Evolutionary conservation across 2,329 filamentous ascomycete species (phyloP), one percentile per base, ranked within the genome.

Genomic region (Alternaria sp.): DNA sequence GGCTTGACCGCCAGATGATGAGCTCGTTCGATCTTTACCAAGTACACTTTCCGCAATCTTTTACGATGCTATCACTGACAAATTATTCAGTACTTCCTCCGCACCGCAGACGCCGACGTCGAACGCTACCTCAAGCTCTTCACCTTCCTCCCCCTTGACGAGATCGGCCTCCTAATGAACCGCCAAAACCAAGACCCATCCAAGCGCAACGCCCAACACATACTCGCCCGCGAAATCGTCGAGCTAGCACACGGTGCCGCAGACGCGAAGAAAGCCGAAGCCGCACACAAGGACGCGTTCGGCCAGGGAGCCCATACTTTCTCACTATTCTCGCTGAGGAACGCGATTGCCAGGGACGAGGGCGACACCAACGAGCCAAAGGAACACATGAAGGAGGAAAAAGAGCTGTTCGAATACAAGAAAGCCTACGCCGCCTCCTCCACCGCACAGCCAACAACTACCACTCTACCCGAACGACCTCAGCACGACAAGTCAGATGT

Each of bases 1-100:
- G 96, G 96, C 87, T 99, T 4, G 93, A 97, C 78, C 85, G 86
- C 57, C 89, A 90, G 72, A 87, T 93, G 87, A 97, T 95, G 2
- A 89, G 87, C 28, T 84, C 89, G 0, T 97, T 95, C 74, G 93
- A 98, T 61, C 85, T 98, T 1, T 98, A 98, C 78, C 88, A 88
- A 73, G 87, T 88, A 76, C 58, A 81, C 73, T 7, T 18, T 23
- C 14, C n/a, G 41, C 7, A 21, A 43, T 3, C 5, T 11, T 20
- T 9, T 23, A 41, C 9, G 14, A 4, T n/a, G 8, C n/a, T 10
- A 20, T 28, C 11, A 26, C 51, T 66, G 30, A 62, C 59, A 46
- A 21, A 21, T 10, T 30, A 10, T 1, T 10, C 85, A 94, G 78
- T 97, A 95, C 83, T 96, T 98, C 72, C 85, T 97, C 67, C 88